Evolutionary conservation across 1,284 basidiomycete species (phyloP).

Genomic region (Hortiboletus rubellus): DNA sequence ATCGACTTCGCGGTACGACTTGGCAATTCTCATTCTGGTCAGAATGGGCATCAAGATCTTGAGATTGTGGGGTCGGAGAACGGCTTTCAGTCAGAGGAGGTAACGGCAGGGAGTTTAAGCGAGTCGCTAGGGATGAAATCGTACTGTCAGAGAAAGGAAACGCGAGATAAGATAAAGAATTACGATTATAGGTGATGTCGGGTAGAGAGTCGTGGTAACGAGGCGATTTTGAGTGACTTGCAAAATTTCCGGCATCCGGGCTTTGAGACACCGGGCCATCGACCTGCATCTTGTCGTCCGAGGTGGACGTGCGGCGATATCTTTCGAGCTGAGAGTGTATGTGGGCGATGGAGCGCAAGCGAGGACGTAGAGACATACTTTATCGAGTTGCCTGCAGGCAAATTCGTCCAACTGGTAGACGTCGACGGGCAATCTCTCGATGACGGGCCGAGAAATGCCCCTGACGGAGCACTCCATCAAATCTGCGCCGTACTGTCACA

Average conservation of each 20-base stretch:
- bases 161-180: constrained; percentile 6
- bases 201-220: constrained; percentile 7
- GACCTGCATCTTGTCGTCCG: constrained; percentile 29
- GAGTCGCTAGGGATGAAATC: too few species aligned
- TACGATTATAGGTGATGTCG: constrained; percentile 8
- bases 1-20: constrained; percentile 68
- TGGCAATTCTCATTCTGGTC: constrained; percentile 37
- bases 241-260: constrained; percentile 1
- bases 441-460: constrained; percentile 82
- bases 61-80: constrained; percentile 25
- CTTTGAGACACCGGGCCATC: constrained; percentile 16
- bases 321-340: constrained; percentile 45
- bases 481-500: constrained; percentile 77
- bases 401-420: constrained; percentile 84
- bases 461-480: constrained; percentile 87
- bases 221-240: neutral
- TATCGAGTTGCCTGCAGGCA: constrained; percentile 82
- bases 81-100: constrained; percentile 11
- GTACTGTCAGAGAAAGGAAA: constrained; percentile 6
- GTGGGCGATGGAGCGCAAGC: neutral
- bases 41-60: constrained; percentile 9
- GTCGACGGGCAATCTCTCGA: constrained; percentile 72
- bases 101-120: too few species aligned
- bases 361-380: constrained; percentile 45
- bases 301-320: constrained; percentile 46